A percentile compares a stretch with the other conserved stretches of the same genome.
Conservation (phyloP, 2,329 filamentous ascomycete species). For the Aspergillus japonicus region DNA sequence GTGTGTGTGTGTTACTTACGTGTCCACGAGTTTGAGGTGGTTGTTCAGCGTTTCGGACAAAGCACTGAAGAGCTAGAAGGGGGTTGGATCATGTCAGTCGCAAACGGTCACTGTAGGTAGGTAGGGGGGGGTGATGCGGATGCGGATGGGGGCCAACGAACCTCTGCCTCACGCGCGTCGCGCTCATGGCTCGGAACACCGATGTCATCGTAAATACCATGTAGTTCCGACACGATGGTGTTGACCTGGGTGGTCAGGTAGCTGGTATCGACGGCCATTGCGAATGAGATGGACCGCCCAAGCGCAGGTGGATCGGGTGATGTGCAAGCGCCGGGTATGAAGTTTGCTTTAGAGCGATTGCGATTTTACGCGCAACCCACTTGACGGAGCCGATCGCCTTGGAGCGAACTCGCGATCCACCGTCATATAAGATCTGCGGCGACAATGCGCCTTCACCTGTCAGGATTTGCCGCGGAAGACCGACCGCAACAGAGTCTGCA, state of each 20-base stretch:
- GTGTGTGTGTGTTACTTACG: slow-evolving; percentile 43
- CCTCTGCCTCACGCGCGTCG: slow-evolving; percentile 84
- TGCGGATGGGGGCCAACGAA: slow-evolving; percentile 44
- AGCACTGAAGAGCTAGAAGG: slow-evolving; percentile 75
- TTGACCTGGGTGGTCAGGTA: slow-evolving; percentile 95
- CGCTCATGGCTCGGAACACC: slow-evolving; percentile 92
- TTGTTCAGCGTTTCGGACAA: slow-evolving; percentile 89
- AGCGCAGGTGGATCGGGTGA: slow-evolving; percentile 7
- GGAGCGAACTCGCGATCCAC: slow-evolving; percentile 3
- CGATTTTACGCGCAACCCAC: background rate
- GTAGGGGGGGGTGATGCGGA: slow-evolving; percentile 2
- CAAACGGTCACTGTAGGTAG: background rate
- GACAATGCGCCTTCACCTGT: slow-evolving; percentile 9
- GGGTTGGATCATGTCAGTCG: slow-evolving; percentile 16
- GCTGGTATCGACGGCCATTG: slow-evolving; percentile 74
- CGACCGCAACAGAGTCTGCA: background rate
- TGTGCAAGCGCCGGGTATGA: background rate
- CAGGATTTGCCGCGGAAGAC: background rate
- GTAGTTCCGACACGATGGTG: slow-evolving; percentile 86
- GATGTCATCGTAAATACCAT: slow-evolving; percentile 95
- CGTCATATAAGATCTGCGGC: slow-evolving; percentile 8
- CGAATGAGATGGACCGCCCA: slow-evolving; percentile 11
- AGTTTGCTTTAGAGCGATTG: background rate
- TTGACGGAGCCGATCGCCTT: background rate
- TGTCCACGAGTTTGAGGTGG: slow-evolving; percentile 79